phyloP scores from a whole-genome alignment of 1,139 yeast genomes.

The Geotrichum australiense region DNA sequence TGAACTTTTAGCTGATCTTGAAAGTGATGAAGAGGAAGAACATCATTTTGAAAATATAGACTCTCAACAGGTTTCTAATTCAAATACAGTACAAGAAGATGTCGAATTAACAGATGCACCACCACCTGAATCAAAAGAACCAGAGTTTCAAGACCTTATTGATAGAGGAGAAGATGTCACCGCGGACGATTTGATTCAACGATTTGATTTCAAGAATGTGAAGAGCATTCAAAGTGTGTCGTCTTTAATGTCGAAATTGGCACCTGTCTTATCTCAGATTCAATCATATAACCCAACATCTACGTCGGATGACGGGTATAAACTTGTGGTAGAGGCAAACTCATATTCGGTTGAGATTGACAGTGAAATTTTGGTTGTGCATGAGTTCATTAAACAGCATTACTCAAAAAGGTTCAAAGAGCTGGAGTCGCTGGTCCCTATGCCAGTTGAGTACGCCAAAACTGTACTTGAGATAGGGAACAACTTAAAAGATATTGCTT shows the following conservation, averaged over 20 bases:
- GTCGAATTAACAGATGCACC: conserved; percentile 10
- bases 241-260: conserved; percentile 24
- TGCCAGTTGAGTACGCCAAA: conserved; percentile 57
- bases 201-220: conserved; percentile 20
- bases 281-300: conserved; percentile 14
- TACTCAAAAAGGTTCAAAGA: conserved; percentile 68
- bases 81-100: conserved; percentile 6
- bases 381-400: conserved; percentile 45
- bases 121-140: conserved; percentile 5
- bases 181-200: conserved; percentile 21
- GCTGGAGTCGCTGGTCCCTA: conserved; percentile 54
- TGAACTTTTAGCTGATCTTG: conserved; percentile 36
- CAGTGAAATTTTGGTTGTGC: conserved; percentile 47
- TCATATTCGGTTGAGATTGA: conserved; percentile 50
- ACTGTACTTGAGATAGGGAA: conserved; percentile 50
- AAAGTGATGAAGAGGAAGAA: conserved; percentile 26
- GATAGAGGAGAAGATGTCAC: conserved; percentile 21
- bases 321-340: conserved; percentile 50
- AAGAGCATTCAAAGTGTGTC: conserved; percentile 22
- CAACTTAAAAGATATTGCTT: conserved; percentile 33
- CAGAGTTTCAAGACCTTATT: conserved; percentile 10
- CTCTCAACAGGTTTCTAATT: conserved; percentile 13
- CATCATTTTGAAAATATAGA: conserved; percentile 19
- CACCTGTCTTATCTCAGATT: conserved; percentile 28
- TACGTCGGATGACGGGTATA: conserved; percentile 38